Evolutionary conservation across 1,284 basidiomycete species (phyloP).

Genomic region (Trichosporon coremiiforme): DNA sequence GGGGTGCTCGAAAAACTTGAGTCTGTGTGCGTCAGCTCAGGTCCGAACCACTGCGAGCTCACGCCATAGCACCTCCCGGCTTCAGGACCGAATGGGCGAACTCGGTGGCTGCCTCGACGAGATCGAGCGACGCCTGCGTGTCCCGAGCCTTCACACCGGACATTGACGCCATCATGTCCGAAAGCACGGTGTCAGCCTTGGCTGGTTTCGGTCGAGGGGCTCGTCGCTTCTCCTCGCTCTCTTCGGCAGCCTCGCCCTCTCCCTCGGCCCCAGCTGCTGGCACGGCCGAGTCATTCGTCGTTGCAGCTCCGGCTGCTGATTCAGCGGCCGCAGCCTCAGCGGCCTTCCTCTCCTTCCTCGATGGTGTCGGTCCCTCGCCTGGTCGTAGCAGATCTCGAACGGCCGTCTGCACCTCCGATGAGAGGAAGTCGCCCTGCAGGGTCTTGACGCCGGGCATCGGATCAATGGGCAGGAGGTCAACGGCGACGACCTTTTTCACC

Average conservation of each 20-base stretch:
- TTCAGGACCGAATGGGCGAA: slow-evolving; percentile 48
- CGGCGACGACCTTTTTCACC: slow-evolving; percentile 63
- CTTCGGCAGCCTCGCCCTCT: neutral
- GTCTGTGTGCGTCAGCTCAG: slow-evolving; percentile 31
- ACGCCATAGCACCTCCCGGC: slow-evolving; percentile 53
- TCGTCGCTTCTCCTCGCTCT: neutral
- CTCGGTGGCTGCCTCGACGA: slow-evolving; percentile 50
- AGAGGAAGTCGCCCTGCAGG: slow-evolving; percentile 75
- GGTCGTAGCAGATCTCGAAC: slow-evolving; percentile 49
- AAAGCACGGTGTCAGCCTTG: slow-evolving; percentile 54
- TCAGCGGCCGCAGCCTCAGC: neutral
- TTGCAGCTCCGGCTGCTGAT: neutral
- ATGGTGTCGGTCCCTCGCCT: neutral
- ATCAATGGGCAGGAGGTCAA: slow-evolving; percentile 70
- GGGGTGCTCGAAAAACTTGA: slow-evolving; percentile 56
- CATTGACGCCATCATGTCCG: slow-evolving; percentile 59
- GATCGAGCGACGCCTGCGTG: slow-evolving; percentile 48
- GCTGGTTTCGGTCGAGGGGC: neutral
- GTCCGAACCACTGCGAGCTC: slow-evolving; percentile 23
- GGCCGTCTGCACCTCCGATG: slow-evolving; percentile 60
- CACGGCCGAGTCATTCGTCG: neutral
- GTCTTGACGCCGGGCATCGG: slow-evolving; percentile 69
- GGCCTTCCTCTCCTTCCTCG: neutral
- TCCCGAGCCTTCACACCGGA: slow-evolving; percentile 52
- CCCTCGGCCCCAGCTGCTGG: too few relatives aligned